Percentiles rank a stretch among this genome's conserved stretches.
Evolutionary conservation across 495 filamentous ascomycete species (phyloP).

Genomic region (Penicillium lividum): DNA sequence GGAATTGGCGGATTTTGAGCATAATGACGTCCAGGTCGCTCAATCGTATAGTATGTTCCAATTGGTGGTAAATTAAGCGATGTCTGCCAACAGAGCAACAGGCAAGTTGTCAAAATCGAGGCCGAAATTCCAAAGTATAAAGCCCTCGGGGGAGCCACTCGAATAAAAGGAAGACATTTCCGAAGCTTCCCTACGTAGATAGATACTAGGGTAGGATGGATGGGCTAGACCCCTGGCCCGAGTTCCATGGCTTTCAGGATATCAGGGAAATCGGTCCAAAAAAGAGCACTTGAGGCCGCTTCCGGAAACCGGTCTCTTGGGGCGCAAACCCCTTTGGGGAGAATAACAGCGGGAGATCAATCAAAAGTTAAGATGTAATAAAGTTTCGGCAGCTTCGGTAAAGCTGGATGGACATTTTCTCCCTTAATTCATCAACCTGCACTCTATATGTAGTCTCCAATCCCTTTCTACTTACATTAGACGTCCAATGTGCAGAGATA

Average conservation of each 20-base stretch:
- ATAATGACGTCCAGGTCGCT: neutral
- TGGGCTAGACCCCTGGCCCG: conserved; percentile 20
- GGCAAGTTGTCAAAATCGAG: neutral
- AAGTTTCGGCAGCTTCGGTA: neutral
- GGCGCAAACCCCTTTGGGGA: neutral
- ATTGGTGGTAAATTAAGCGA: neutral
- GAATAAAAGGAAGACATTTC: conserved; percentile 10
- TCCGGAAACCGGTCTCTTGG: conserved; percentile 15
- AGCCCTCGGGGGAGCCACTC: neutral
- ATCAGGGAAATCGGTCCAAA: conserved; percentile 10
- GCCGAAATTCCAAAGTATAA: neutral
- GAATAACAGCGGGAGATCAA: neutral
- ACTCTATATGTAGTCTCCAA: neutral
- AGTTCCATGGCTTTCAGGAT: conserved; percentile 11
- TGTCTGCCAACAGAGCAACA: neutral
- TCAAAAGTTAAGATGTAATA: neutral
- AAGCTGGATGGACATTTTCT: no score
- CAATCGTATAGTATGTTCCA: neutral
- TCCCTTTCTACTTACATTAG: neutral
- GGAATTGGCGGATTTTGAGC: neutral
- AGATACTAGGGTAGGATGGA: conserved; percentile 7
- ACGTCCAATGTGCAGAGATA: neutral
- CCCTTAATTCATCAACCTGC: no score
- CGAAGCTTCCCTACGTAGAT: no score
- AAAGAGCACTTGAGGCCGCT: conserved; percentile 4